Evolutionary conservation across 1,284 basidiomycete species (phyloP).

Genomic region (Puccinia triticina): DNA sequence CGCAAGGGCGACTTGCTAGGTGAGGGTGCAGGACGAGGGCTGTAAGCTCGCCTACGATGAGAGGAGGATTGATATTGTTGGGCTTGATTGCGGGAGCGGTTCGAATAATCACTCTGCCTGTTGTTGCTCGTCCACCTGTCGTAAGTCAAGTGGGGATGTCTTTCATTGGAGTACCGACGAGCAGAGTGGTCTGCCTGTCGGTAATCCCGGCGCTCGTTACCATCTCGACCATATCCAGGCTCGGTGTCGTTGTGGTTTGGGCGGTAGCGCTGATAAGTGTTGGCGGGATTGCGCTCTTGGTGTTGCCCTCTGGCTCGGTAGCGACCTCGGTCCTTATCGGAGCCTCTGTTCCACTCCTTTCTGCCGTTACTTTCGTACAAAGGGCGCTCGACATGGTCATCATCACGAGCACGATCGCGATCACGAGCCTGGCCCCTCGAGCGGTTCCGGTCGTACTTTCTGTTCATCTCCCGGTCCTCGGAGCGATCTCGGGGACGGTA

Average conservation of each 20-base stretch:
- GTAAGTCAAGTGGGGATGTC: slow-evolving; percentile 10
- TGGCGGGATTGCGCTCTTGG: slow-evolving; percentile 8
- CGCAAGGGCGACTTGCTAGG: slow-evolving; percentile 36
- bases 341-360: slow-evolving; percentile 9
- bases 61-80: slow-evolving; percentile 23
- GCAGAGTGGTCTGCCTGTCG: slow-evolving; percentile 30
- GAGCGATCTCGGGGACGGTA: slow-evolving; percentile 18
- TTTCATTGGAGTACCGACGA: slow-evolving; percentile 1
- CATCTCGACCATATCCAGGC: slow-evolving; percentile 21
- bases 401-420: slow-evolving; percentile 19
- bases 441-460: slow-evolving; percentile 28
- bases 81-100: slow-evolving; percentile 2
- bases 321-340: slow-evolving; percentile 25
- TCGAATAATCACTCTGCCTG: slow-evolving; percentile 6
- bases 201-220: slow-evolving; percentile 31
- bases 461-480: slow-evolving; percentile 10
- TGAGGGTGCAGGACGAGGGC: slow-evolving; percentile 31
- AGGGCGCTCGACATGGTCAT: slow-evolving; percentile 22
- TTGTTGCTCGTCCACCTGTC: slow-evolving; percentile 17
- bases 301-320: slow-evolving; percentile 7
- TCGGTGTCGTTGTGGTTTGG: slow-evolving; percentile 25
- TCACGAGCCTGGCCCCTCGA: slow-evolving; percentile 9
- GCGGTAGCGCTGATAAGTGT: slow-evolving; percentile 24
- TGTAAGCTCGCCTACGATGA: slow-evolving; percentile 20
- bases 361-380: slow-evolving; percentile 27